Evolutionary conservation across 768 basidiomycete species (phyloP), one percentile per base, ranked within the genome.

Genomic region (Gelatoporia subvermispora): DNA sequence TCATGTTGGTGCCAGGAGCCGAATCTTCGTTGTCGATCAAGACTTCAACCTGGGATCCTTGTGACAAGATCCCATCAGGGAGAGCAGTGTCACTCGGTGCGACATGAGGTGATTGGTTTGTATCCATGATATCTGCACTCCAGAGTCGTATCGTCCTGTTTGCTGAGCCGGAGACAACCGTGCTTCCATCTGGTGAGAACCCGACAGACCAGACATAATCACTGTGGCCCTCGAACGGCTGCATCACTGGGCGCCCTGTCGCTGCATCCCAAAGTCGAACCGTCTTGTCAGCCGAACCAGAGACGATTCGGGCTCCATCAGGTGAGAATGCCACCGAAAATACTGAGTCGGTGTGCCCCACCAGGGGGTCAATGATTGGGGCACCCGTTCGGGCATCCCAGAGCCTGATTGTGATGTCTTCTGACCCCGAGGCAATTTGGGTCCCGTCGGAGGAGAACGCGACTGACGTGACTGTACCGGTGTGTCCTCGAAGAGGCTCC

Each of bases 301-400:
- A 50, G 7, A 44, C 55, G 35, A 56, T 40, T 4, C 47, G 55
- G n/a, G 38, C 20, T 39, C 48, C 44, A 42, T 62, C 53, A 17
- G 54, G 55, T 3, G 56, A 60, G 50, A 60, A 62, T 4, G 46
- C 41, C 31, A 62, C 45, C 18, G 63, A 66, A 2, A 68, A 70
- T 24, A 59, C 54, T 4, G 35, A 35, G 25, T 34, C 43, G 16
- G n/a, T 44, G 45, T 58, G 54, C 8, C 52, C 51, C 17, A 50
- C n/a, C 13, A 0, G 22, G 11, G n/a, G 43, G 37, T 5, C 21
- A 11, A 8, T 37, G 16, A 24, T 20, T 18, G 13, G n/a, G 3
- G 21, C 9, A 8, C 51, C 49, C 8, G 17, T 47, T 13, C 44
- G 37, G 5, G 53, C 45, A 47, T 64, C 53, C 48, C 63, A 57